phyloP scores from a whole-genome alignment of 139 green algal species.

The Tetraselmis chui region DNA sequence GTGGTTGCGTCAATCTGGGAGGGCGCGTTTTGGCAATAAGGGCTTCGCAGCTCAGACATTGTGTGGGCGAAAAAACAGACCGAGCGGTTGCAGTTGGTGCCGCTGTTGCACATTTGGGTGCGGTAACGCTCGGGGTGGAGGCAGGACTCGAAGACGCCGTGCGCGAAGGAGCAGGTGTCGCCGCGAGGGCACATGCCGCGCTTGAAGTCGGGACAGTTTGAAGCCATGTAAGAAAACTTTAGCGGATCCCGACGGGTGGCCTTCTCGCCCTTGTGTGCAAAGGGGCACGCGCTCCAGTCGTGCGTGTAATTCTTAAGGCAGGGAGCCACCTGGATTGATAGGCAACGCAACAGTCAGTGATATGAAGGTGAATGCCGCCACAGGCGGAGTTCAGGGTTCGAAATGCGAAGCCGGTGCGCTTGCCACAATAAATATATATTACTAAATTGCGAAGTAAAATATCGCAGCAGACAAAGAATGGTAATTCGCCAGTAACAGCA shows the following conservation, averaged over 20 bases:
- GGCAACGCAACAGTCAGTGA: no score
- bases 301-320: constrained; percentile 14
- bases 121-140: constrained; percentile 29
- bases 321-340: constrained; percentile 18
- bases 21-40: constrained; percentile 6
- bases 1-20: not conserved
- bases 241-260: constrained; percentile 13
- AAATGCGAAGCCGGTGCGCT: no score
- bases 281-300: constrained; percentile 11
- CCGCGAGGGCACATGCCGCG: constrained; percentile 29
- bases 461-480: no score
- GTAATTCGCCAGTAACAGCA: no score
- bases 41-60: constrained; percentile 34
- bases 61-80: constrained; percentile 57
- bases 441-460: no score
- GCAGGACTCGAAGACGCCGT: constrained; percentile 30
- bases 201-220: constrained; percentile 20
- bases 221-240: constrained; percentile 6
- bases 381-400: no score
- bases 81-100: constrained; percentile 37
- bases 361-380: no score
- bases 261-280: constrained; percentile 21
- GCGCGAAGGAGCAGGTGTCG: constrained; percentile 18
- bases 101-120: constrained; percentile 46
- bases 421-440: no score